Evolutionary conservation across 1,284 basidiomycete species (phyloP).

Genomic region (Malassezia psittaci): DNA sequence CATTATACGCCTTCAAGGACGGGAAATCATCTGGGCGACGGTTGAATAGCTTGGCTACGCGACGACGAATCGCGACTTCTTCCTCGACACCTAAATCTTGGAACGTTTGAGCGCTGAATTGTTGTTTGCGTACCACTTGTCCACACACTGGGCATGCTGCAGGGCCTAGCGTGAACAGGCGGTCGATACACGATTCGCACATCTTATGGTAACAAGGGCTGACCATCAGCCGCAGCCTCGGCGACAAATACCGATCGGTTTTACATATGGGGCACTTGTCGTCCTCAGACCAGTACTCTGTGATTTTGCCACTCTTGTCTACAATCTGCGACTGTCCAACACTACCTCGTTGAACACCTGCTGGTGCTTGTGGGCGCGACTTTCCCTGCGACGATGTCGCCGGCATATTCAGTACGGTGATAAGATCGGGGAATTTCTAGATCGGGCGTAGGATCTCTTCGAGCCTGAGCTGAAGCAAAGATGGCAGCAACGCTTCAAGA

Average conservation of each 20-base stretch:
- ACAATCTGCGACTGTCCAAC: constrained; percentile 18
- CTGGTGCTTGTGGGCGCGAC: neutral
- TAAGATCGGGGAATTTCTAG: neutral
- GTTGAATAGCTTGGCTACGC: constrained; percentile 74
- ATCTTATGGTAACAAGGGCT: constrained; percentile 97
- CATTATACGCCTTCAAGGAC: constrained; percentile 74
- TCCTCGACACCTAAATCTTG: constrained; percentile 93
- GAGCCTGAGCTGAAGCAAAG: neutral
- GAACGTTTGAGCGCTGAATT: constrained; percentile 92
- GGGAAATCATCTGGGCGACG: constrained; percentile 82
- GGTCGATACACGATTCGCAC: constrained; percentile 70
- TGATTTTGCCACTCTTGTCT: constrained; percentile 32
- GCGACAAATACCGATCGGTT: constrained; percentile 89
- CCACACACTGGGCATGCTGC: constrained; percentile 90
- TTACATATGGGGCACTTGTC: constrained; percentile 97
- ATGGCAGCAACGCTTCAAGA: constrained; percentile 9
- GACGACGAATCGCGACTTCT: constrained; percentile 76
- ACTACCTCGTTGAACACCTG: neutral
- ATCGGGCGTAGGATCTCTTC: neutral
- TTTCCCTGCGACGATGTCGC: neutral
- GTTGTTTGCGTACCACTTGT: constrained; percentile 77
- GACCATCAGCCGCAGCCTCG: constrained; percentile 82
- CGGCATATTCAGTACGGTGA: neutral
- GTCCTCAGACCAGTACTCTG: constrained; percentile 36
- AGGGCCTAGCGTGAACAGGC: constrained; percentile 87